Percentiles rank a stretch among this genome's conserved stretches.
Conservation (phyloP, 2,329 filamentous ascomycete genomes). For the Penicillium thymicola region DNA sequence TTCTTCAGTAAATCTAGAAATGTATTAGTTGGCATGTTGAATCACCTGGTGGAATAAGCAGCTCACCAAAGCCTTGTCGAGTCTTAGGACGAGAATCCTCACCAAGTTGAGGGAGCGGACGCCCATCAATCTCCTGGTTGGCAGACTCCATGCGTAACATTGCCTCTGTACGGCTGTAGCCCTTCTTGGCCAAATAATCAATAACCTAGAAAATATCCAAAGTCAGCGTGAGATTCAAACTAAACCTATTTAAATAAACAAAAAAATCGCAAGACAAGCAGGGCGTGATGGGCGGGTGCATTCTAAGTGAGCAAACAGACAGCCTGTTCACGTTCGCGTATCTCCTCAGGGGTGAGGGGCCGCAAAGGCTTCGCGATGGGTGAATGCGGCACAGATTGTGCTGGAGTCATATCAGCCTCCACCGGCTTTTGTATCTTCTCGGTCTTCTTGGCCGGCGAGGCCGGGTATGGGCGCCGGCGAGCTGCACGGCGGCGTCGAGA, state of each 20-base stretch:
- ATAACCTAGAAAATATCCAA: slow-evolving; percentile 61
- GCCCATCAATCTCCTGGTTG: slow-evolving; percentile 75
- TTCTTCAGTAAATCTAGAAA: slow-evolving; percentile 61
- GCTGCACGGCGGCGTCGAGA: background rate
- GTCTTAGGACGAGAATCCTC: slow-evolving; percentile 80
- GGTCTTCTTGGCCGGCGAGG: background rate
- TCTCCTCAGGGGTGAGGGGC: background rate
- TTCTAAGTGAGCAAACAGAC: background rate
- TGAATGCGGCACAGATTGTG: background rate
- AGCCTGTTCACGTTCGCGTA: background rate
- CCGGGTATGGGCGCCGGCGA: background rate
- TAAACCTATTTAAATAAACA: background rate
- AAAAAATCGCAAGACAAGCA: background rate
- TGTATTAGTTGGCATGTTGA: background rate
- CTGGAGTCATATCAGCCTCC: background rate
- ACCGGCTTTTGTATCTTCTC: background rate
- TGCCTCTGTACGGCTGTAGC: slow-evolving; percentile 87
- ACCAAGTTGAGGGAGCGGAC: slow-evolving; percentile 63
- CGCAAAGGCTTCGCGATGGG: background rate
- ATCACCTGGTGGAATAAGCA: background rate
- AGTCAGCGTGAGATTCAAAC: background rate
- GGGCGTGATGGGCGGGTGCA: no score
- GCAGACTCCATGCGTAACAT: slow-evolving; percentile 88
- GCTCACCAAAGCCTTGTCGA: slow-evolving; percentile 62
- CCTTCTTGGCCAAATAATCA: slow-evolving; percentile 93